These are phyloP conservation scores for Letharia columbiana DNA, from an alignment of 495 filamentous ascomycete species.

Conservation along the genomic window DNA sequence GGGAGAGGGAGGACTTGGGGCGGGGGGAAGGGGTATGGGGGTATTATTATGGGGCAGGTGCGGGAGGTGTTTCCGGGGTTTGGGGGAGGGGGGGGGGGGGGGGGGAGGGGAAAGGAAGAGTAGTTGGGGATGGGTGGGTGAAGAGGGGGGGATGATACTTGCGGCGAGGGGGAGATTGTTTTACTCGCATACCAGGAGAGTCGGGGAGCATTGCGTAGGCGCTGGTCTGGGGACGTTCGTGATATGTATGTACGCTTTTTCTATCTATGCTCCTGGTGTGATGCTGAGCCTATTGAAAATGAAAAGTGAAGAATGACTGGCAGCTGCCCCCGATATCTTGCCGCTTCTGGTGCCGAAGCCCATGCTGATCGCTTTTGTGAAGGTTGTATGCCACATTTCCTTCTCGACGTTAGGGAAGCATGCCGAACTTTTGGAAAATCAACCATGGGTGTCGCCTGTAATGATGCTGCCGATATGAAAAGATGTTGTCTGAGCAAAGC, in stretches of 20 bases:
- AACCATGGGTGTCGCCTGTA: not conserved
- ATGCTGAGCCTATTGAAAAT: slow-evolving; percentile 1
- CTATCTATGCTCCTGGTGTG: not conserved
- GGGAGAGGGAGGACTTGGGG: slow-evolving; percentile 64
- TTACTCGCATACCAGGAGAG: not conserved
- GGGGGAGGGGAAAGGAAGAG: slow-evolving; percentile 21
- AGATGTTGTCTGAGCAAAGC: not conserved
- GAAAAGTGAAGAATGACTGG: not conserved
- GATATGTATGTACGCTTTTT: not conserved
- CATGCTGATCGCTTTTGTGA: not conserved
- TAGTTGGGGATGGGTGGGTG: not conserved
- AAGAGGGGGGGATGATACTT: not conserved
- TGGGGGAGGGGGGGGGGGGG: slow-evolving; percentile 33
- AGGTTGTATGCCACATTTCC: not conserved
- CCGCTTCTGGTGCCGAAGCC: not conserved
- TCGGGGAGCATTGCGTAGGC: not conserved
- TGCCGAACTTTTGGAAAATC: not conserved
- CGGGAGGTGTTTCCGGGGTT: slow-evolving; percentile 62
- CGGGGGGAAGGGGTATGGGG: slow-evolving; percentile 73
- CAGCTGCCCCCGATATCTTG: not conserved
- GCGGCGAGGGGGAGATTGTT: not conserved
- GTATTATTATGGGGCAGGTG: slow-evolving; percentile 76
- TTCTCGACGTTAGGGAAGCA: not conserved
- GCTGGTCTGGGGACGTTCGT: not conserved
- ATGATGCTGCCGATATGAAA: not conserved